Conservation (phyloP, 1,284 basidiomycete genomes). For the Violaceomyces palustris region DNA sequence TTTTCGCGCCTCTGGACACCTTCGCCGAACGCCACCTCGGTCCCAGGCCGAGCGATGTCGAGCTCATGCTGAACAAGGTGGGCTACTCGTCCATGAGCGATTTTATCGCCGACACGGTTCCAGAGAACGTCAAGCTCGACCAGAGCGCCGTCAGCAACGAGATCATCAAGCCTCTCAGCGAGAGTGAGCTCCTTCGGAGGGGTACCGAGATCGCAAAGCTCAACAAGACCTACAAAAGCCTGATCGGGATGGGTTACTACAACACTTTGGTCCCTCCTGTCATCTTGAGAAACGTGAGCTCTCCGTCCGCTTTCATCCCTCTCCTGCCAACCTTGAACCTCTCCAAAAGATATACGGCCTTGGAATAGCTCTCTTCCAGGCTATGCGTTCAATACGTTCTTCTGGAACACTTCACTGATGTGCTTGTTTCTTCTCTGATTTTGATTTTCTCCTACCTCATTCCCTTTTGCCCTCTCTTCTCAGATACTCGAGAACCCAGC, state of each 20-base stretch:
- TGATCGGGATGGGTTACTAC: conserved; percentile 98
- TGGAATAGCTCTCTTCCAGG: too few relatives aligned
- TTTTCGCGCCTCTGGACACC: conserved; percentile 47
- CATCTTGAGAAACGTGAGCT: conserved; percentile 50
- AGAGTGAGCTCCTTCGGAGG: conserved; percentile 73
- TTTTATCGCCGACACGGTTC: conserved; percentile 45
- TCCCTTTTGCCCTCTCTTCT: too few relatives aligned
- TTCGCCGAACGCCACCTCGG: conserved; percentile 48
- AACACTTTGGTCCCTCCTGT: conserved; percentile 49
- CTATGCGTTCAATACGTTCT: too few relatives aligned
- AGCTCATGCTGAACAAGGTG: conserved; percentile 42
- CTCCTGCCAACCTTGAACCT: too few relatives aligned
- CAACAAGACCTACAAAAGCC: conserved; percentile 82
- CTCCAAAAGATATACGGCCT: too few relatives aligned
- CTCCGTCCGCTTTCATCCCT: too few relatives aligned
- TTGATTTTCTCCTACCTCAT: conserved; percentile 51
- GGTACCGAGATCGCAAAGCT: conserved; percentile 70
- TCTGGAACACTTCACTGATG: background rate
- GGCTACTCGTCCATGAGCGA: conserved; percentile 44
- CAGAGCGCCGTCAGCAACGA: conserved; percentile 63
- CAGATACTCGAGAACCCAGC: conserved; percentile 93
- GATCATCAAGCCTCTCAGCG: conserved; percentile 63
- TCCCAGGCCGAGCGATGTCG: conserved; percentile 36
- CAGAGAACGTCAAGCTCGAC: conserved; percentile 56
- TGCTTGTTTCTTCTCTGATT: background rate